Evolutionary conservation across 2,329 filamentous ascomycete genomes (phyloP), one percentile per base, ranked within the genome.

Genomic region (Aspergillus terreus): DNA sequence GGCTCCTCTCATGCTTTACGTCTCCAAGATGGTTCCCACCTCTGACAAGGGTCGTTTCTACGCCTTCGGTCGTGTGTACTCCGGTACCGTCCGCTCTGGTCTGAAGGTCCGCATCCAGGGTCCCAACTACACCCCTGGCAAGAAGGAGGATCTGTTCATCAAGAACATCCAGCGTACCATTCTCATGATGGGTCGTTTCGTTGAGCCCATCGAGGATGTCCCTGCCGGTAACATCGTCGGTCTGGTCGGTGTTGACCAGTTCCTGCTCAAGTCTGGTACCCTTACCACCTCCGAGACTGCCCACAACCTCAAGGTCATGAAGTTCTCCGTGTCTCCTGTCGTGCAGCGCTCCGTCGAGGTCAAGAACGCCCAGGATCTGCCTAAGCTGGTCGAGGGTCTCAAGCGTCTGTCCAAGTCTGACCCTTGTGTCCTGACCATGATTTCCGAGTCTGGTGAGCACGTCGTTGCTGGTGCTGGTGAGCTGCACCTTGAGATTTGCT

Each of bases 221-320:
- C 94, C 94, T 68, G 92, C 94, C 65, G 94, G 94, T 86, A 99
- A 99, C 88, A 97, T 99, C 83, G 87, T 96, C 71, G 94, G 94
- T 84, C 85, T 99, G 70, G 94, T 99, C 73, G 94, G 94, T 87
- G 90, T 99, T 68, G 94, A 99, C 77, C 94, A 99, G 86, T 99
- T 97, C 90, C 83, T 99, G 83, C 91, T 99, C 83, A 99, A 99
- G 88, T 97, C 94, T 76, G 94, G 94, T 88, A 99, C 94, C 71
- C 88, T 99, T 69, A 96, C 92, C 79, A 97, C 92, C 75, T 86
- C 83, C 74, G 94, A 99, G 66, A 95, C 90, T 63, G 92, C 94
- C 75, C 94, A 99, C 88, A 99, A 99, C 87, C 82, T 99, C 71
- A 97, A 97, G 88, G 94, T 99, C 81, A 99, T 99, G 94, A 97